Evolutionary conservation across 1,284 basidiomycete species (phyloP).

Genomic region (Coniferiporia weirii): DNA sequence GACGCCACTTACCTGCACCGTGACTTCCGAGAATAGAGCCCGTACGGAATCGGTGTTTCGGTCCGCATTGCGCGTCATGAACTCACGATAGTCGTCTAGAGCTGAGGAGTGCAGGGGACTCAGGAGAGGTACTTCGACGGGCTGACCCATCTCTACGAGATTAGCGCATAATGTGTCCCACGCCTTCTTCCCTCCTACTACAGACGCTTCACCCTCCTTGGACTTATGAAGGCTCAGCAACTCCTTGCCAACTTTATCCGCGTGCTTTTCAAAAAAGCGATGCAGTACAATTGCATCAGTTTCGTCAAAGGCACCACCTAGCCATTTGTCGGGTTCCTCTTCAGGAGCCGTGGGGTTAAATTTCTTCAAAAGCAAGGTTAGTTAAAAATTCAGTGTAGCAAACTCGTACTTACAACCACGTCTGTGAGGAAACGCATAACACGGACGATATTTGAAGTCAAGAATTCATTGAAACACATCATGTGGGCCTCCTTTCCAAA

Average conservation of each 20-base stretch:
- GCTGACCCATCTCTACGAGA: constrained; percentile 73
- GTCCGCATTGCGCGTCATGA: constrained; percentile 66
- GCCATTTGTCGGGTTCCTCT: constrained; percentile 64
- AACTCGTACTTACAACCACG: constrained; percentile 52
- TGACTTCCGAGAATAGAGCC: constrained; percentile 64
- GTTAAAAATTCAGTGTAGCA: constrained; percentile 6
- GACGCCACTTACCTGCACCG: constrained; percentile 29
- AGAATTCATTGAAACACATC: constrained; percentile 75
- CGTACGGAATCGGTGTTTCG: constrained; percentile 58
- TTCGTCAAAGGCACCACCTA: constrained; percentile 70
- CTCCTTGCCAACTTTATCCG: constrained; percentile 81
- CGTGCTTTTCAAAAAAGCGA: constrained; percentile 77
- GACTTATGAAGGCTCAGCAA: constrained; percentile 67
- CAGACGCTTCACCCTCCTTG: constrained; percentile 50
- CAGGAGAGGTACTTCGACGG: constrained; percentile 58
- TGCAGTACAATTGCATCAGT: constrained; percentile 78
- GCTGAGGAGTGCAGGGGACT: constrained; percentile 45
- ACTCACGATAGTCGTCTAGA: constrained; percentile 58
- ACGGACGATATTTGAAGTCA: constrained; percentile 71
- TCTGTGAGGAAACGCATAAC: constrained; percentile 83
- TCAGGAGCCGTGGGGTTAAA: constrained; percentile 42
- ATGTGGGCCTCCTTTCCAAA: constrained; percentile 88
- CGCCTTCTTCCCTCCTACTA: constrained; percentile 63
- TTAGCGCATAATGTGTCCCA: constrained; percentile 74
- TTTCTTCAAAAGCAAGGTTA: constrained; percentile 39